These are phyloP conservation scores for Radiomyces spectabilis DNA, from an alignment of 192 early-diverging fungal genomes.

Conservation along the genomic window DNA sequence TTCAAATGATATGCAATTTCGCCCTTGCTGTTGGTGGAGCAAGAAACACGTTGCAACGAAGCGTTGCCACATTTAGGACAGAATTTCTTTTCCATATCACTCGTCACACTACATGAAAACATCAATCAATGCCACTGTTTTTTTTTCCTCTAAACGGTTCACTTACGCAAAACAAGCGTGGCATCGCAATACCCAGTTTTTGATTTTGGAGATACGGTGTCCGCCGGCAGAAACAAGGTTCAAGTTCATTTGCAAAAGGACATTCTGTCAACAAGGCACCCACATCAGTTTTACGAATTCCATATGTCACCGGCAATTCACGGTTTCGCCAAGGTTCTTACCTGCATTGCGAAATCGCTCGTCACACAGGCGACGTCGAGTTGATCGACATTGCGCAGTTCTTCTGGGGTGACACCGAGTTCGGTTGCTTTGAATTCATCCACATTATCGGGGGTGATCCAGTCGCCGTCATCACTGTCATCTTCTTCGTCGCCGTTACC, in stretches of 20 bases:
- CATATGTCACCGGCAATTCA: too few relatives aligned
- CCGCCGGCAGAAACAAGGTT: constrained; percentile 81
- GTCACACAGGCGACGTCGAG: constrained; percentile 87
- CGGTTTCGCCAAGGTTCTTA: constrained; percentile 2
- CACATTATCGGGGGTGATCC: constrained; percentile 93
- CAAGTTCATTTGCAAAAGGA: constrained; percentile 88
- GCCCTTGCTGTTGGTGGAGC: constrained; percentile 73
- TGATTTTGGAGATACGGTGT: constrained; percentile 61
- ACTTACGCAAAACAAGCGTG: constrained; percentile 84
- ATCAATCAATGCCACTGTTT: too few relatives aligned
- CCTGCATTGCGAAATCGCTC: constrained; percentile 91
- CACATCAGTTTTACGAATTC: too few relatives aligned
- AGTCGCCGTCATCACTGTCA: constrained; percentile 66
- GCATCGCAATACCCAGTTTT: constrained; percentile 89
- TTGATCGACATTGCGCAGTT: constrained; percentile 13
- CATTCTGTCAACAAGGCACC: constrained; percentile 51
- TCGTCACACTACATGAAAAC: constrained; percentile 53
- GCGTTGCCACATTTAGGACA: constrained; percentile 88
- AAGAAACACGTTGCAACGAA: constrained; percentile 78
- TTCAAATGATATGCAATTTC: constrained; percentile 78
- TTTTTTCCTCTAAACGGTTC: too few relatives aligned
- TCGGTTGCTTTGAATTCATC: constrained; percentile 54
- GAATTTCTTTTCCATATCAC: constrained; percentile 84
- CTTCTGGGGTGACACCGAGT: constrained; percentile 42
- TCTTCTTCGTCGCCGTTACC: constrained; percentile 14